phyloP scores from a whole-genome alignment of 1,284 basidiomycete genomes.

The Leccinum angustisporum region DNA sequence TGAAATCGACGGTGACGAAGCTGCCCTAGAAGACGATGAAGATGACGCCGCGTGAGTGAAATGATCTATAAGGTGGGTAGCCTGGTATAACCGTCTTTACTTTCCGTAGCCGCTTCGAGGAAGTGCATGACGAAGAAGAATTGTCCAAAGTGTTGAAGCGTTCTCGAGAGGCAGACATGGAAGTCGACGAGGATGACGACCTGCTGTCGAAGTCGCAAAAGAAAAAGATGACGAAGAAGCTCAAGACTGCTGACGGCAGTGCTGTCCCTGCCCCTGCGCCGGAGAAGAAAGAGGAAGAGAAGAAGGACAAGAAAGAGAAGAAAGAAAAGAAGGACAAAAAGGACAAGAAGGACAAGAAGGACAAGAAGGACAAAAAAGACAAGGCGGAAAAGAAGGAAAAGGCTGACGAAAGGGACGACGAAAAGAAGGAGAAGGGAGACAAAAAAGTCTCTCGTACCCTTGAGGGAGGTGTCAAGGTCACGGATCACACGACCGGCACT shows the following conservation, averaged over 20 bases:
- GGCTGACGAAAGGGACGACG: constrained; percentile 34
- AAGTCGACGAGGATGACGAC: constrained; percentile 42
- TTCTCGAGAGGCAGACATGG: constrained; percentile 52
- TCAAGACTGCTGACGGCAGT: constrained; percentile 62
- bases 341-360: constrained; percentile 30
- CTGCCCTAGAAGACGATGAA: constrained; percentile 56
- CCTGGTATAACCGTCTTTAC: neutral
- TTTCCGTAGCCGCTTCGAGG: constrained; percentile 63
- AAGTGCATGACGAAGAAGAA: constrained; percentile 39
- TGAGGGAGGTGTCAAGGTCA: constrained; percentile 74
- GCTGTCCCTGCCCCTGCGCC: constrained; percentile 45
- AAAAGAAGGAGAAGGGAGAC: constrained; percentile 38
- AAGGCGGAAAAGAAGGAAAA: constrained; percentile 42
- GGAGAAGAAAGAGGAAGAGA: constrained; percentile 41
- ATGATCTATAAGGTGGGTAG: neutral
- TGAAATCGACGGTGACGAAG: constrained; percentile 59
- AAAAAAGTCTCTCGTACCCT: constrained; percentile 47
- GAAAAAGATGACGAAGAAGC: constrained; percentile 76
- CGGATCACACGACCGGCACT: constrained; percentile 76
- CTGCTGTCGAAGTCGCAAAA: constrained; percentile 51
- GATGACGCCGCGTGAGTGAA: constrained; percentile 42
- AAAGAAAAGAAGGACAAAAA: constrained; percentile 39
- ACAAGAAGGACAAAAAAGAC: constrained; percentile 39
- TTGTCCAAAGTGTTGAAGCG: constrained; percentile 52
- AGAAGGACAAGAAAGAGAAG: constrained; percentile 35